phyloP scores from a whole-genome alignment of 129 eudicot genomes.

The Logfia minima region DNA sequence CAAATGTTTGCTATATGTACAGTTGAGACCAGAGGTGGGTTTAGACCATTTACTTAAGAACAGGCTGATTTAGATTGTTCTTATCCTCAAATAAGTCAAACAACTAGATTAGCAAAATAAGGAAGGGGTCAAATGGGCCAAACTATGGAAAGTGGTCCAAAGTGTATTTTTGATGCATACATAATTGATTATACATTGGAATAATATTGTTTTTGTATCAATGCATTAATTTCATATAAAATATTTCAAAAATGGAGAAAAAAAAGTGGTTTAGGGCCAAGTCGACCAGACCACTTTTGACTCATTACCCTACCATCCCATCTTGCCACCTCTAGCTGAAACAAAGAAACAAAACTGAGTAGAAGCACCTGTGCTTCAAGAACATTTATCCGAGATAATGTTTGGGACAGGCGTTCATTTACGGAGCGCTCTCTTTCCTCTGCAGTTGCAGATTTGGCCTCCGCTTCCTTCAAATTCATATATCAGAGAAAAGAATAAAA shows the following conservation, averaged over 20 bases:
- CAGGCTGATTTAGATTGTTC: neutral
- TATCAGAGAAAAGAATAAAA: slow-evolving; percentile 13
- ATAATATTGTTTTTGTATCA: neutral
- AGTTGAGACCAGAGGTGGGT: neutral
- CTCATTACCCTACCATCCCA: neutral
- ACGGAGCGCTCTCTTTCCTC: slow-evolving; percentile 89
- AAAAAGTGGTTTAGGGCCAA: neutral
- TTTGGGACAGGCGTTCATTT: slow-evolving; percentile 82
- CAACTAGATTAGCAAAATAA: neutral
- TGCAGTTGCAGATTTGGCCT: slow-evolving; percentile 86
- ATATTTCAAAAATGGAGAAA: neutral
- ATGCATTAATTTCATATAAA: neutral
- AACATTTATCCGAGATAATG: slow-evolving; percentile 82
- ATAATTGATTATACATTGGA: neutral
- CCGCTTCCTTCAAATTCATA: slow-evolving; percentile 68
- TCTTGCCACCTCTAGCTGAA: slow-evolving; percentile 6
- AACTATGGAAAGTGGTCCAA: slow-evolving; percentile 13
- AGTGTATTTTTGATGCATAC: neutral
- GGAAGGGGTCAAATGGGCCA: slow-evolving; percentile 4
- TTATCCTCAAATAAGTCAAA: neutral
- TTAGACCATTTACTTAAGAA: slow-evolving; percentile 10
- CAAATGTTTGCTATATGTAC: neutral
- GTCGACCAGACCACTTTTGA: neutral
- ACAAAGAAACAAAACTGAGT: slow-evolving; percentile 16
- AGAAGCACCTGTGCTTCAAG: slow-evolving; percentile 89